Conservation (phyloP, 306 rosid genomes). For the Malus asiatica region DNA sequence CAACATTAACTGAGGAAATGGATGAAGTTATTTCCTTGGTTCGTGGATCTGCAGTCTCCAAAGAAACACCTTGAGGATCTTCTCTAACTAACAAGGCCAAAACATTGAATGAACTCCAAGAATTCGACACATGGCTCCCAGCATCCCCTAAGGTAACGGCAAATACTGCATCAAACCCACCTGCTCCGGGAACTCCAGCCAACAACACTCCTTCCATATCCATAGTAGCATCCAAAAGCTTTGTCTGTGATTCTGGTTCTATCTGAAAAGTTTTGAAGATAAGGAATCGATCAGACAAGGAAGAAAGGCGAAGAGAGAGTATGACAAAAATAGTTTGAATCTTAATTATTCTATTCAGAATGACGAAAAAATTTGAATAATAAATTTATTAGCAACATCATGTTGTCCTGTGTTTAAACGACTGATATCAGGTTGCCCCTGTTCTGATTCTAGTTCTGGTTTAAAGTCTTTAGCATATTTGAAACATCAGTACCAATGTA, state of each 20-base stretch:
- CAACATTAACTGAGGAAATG: conserved; percentile 57
- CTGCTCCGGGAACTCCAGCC: conserved; percentile 99
- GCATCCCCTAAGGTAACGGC: conserved; percentile 78
- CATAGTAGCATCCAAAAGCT: conserved; percentile 74
- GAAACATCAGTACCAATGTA: not conserved
- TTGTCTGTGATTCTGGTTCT: conserved; percentile 89
- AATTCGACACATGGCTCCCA: conserved; percentile 41
- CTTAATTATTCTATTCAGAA: not conserved
- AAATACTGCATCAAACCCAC: conserved; percentile 93
- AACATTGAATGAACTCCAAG: conserved; percentile 55
- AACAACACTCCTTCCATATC: conserved; percentile 87
- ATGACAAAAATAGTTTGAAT: not conserved
- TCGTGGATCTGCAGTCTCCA: conserved; percentile 74
- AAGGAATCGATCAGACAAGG: conserved; percentile 2
- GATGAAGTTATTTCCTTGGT: conserved; percentile 65
- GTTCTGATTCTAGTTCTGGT: not conserved
- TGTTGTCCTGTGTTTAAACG: not conserved
- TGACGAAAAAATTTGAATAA: not conserved
- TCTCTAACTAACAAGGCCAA: conserved; percentile 89
- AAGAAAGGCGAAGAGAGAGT: not conserved
- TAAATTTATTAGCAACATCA: not conserved
- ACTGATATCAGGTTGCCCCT: not conserved
- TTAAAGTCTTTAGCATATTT: not conserved
- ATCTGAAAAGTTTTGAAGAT: conserved; percentile 43
- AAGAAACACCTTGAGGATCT: conserved; percentile 81